Percentiles rank a stretch among this genome's conserved stretches.
Evolutionary conservation across 2,329 filamentous ascomycete species (phyloP).

Genomic region (Verticillium zaregamsianum): DNA sequence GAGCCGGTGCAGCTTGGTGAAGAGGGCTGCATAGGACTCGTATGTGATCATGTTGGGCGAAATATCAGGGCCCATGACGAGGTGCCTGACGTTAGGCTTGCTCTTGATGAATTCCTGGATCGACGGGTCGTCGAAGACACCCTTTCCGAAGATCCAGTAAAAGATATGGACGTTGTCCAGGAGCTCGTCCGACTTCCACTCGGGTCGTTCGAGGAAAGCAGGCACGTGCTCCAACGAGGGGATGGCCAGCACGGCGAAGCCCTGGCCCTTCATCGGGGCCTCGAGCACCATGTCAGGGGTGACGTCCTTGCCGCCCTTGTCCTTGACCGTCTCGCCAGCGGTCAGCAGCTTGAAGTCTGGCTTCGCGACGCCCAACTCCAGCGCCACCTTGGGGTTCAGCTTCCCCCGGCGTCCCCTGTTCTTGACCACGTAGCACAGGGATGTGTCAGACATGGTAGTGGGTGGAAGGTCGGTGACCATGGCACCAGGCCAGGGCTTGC

Average conservation of each 20-base stretch:
- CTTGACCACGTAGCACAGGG: constrained; percentile 84
- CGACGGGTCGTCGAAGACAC: constrained; percentile 56
- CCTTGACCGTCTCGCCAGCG: constrained; percentile 57
- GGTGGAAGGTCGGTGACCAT: constrained; percentile 61
- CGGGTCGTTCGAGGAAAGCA: constrained; percentile 62
- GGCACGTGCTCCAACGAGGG: constrained; percentile 68
- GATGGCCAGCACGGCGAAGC: constrained; percentile 77
- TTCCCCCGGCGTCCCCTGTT: constrained; percentile 73
- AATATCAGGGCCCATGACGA: constrained; percentile 70
- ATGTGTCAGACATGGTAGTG: constrained; percentile 60
- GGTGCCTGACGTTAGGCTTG: constrained; percentile 61
- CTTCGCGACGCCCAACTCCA: constrained; percentile 57
- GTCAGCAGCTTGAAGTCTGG: constrained; percentile 57
- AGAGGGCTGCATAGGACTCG: constrained; percentile 60
- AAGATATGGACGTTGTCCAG: constrained; percentile 65
- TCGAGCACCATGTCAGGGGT: constrained; percentile 86
- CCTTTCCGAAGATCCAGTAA: constrained; percentile 77
- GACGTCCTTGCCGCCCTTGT: constrained; percentile 62
- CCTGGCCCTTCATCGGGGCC: constrained; percentile 60
- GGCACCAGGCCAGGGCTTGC: constrained; percentile 75
- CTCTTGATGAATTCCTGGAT: constrained; percentile 67
- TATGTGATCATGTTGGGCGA: constrained; percentile 73
- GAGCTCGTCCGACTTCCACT: constrained; percentile 63
- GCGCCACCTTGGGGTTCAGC: constrained; percentile 66
- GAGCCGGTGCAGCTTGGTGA: constrained; percentile 66